phyloP scores from a whole-genome alignment of 768 basidiomycete species.

The Astraeus odoratus region DNA sequence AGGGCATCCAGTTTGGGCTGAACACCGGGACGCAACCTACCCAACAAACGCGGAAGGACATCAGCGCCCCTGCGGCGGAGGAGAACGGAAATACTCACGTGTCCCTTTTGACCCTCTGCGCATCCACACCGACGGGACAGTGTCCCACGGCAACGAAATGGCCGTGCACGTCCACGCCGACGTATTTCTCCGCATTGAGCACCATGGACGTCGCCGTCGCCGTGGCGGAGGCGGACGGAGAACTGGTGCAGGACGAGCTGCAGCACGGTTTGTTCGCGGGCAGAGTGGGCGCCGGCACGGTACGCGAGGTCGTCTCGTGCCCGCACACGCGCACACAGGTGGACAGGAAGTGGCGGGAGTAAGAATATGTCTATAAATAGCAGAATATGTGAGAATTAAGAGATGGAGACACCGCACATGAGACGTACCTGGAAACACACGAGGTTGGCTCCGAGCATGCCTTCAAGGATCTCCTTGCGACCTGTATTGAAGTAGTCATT shows the following conservation, averaged over 20 bases:
- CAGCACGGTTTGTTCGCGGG: neutral
- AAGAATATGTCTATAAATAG: slow-evolving; percentile 81
- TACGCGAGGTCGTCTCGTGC: slow-evolving; percentile 61
- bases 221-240: slow-evolving; percentile 6
- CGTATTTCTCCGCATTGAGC: slow-evolving; percentile 16
- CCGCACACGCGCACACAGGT: slow-evolving; percentile 96
- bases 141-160: slow-evolving; percentile 78
- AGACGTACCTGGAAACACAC: slow-evolving; percentile 79
- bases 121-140: slow-evolving; percentile 95
- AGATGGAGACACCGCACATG: neutral
- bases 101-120: slow-evolving; percentile 80
- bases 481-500: slow-evolving; percentile 30
- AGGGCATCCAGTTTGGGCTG: too few relatives aligned
- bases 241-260: neutral
- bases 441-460: slow-evolving; percentile 95
- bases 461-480: slow-evolving; percentile 90
- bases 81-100: slow-evolving; percentile 38
- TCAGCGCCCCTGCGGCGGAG: neutral
- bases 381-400: neutral
- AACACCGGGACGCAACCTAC: slow-evolving; percentile 2
- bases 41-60: slow-evolving; percentile 1
- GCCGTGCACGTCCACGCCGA: slow-evolving; percentile 77
- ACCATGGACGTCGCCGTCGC: neutral
- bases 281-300: neutral
- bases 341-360: slow-evolving; percentile 90